Base-by-base conservation (phyloP, 805 yeast species). In the Yarrowia alimentaria region DNA sequence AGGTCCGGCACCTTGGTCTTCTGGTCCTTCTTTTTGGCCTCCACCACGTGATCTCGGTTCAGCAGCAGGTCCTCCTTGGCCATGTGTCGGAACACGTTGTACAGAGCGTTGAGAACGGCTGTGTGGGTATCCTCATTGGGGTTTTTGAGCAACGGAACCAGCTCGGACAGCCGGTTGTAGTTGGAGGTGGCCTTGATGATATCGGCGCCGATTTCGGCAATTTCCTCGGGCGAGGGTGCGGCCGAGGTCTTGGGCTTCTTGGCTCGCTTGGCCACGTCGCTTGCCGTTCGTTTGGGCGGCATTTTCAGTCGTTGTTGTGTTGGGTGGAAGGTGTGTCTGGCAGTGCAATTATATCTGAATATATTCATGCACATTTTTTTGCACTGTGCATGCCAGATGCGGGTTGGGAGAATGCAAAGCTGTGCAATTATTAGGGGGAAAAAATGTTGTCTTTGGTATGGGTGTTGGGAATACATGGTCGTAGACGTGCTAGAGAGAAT, bases 91-190 rank as follows among this genome's bases (percentile, higher is more conserved):
- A 75, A 76, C 61, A 83, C 84, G 8, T 73, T 60, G 55, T 73
- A 68, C 55, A 65, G 69, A 30, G 83, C 55, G 1, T 69, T 61
- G 16, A 77, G 54, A 5, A 62, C 51, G 2, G 64, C 56, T 2
- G 55, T 49, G 17, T 33, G 45, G 20, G 52, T 53, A 63, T 63
- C 53, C 42, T 56, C 20, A 51, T 32, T 51, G 57, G 60, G 56
- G 1, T 54, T 31, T 5, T 62, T 64, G 25, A 74, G 68, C 47
- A 70, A 71, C 11, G 64, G 65, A n/a, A 80, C 53, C 30, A 84
- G 64, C 5, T 60, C 60, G 2, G 72, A 76, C 6, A 84, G 63
- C 54, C 77, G 74, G 60, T 85, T 85, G 62, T 77, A 79, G 54
- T 76, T 53, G 54, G 74, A 74, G 17, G 79, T 64, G 5, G 81